Evolutionary conservation across 139 green algal species (phyloP).

Genomic region (Chara braunii): DNA sequence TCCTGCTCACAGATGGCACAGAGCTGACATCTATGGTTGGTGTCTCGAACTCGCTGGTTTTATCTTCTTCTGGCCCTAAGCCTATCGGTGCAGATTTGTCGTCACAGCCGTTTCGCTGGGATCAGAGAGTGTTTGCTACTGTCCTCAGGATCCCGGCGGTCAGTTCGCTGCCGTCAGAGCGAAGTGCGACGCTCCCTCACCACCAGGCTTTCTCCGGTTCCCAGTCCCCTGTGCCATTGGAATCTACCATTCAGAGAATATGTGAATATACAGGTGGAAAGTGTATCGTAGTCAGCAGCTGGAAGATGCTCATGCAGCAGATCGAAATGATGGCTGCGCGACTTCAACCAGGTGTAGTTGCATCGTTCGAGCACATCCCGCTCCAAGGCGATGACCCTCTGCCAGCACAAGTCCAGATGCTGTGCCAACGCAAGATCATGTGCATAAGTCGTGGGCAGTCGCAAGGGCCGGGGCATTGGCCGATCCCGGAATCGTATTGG

Average conservation of each 20-base stretch:
- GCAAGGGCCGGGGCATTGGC: constrained; percentile 6
- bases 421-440: constrained; percentile 18
- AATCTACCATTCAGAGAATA: too few relatives aligned
- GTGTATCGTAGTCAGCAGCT: constrained; percentile 13
- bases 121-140: constrained; percentile 18
- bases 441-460: constrained; percentile 3
- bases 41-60: neutral
- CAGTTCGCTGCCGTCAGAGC: constrained; percentile 11
- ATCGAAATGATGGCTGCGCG: constrained; percentile 10
- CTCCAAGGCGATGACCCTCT: neutral
- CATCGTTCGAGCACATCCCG: constrained; percentile 10
- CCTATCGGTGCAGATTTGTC: neutral
- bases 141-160: constrained; percentile 13
- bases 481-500: constrained; percentile 30
- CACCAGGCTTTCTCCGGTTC: too few relatives aligned
- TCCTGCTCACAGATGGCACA: constrained; percentile 34
- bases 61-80: too few relatives aligned
- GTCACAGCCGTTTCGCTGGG: constrained; percentile 19
- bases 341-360: constrained; percentile 12
- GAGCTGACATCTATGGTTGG: constrained; percentile 24
- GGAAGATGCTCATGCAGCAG: constrained; percentile 22
- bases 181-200: neutral
- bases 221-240: too few relatives aligned
- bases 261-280: constrained; percentile 24
- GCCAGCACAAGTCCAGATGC: neutral